Evolutionary conservation across 306 rosid genomes (phyloP).

Genomic region (Mucuna pruriens): DNA sequence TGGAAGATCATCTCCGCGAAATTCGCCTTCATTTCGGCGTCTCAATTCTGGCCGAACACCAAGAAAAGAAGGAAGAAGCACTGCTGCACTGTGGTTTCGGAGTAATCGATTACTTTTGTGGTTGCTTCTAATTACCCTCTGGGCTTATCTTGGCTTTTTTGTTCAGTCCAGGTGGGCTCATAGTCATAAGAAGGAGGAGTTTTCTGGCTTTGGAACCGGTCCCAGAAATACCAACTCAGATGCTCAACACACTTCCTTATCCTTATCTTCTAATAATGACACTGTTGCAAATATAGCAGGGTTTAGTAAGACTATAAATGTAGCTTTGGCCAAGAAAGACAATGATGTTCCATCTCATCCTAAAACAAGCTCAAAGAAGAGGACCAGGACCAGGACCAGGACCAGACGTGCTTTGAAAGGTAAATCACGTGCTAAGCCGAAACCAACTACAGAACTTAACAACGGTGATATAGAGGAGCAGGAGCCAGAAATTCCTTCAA

Average conservation of each 20-base stretch:
- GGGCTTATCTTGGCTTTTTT: conserved; percentile 96
- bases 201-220: conserved; percentile 67
- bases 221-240: conserved; percentile 42
- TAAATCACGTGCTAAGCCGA: conserved; percentile 60
- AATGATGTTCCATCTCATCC: conserved; percentile 50
- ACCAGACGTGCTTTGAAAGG: conserved; percentile 45
- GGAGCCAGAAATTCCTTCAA: conserved; percentile 76
- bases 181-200: conserved; percentile 70
- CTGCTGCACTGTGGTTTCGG: conserved; percentile 67
- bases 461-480: conserved; percentile 57
- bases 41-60: conserved; percentile 68
- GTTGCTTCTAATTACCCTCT: conserved; percentile 94
- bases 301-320: conserved; percentile 48
- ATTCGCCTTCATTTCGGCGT: conserved; percentile 75
- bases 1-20: conserved; percentile 69
- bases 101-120: conserved; percentile 79
- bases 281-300: conserved; percentile 39
- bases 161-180: conserved; percentile 99
- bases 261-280: conserved; percentile 50
- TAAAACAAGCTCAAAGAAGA: conserved; percentile 65
- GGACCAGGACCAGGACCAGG: conserved; percentile 58
- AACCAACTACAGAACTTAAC: conserved; percentile 48
- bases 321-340: conserved; percentile 61
- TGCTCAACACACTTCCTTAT: no score
- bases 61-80: conserved; percentile 68